Percentiles rank a stretch among this genome's conserved stretches.
Evolutionary conservation across 345 rosid genomes (phyloP).

Genomic region (Moringa oleifera): DNA sequence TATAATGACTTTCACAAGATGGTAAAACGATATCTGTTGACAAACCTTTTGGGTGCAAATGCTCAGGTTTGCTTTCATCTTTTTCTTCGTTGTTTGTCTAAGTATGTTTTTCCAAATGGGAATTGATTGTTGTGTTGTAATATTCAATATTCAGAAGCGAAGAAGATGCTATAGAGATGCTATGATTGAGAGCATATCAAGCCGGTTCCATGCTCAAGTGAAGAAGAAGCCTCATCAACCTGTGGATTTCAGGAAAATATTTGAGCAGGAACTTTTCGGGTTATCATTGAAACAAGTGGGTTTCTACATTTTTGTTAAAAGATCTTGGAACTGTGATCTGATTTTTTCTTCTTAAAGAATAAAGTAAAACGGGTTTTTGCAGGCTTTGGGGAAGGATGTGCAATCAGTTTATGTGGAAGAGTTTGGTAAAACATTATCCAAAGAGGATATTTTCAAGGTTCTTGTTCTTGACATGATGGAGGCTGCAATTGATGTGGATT

Average conservation of each 20-base stretch:
- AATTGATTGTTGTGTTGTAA: neutral
- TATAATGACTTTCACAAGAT: conserved; percentile 70
- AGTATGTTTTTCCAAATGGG: neutral
- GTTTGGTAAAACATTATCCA: conserved; percentile 51
- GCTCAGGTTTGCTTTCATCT: conserved; percentile 56
- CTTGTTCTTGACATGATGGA: conserved; percentile 73
- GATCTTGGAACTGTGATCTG: neutral
- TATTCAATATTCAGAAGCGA: conserved; percentile 38
- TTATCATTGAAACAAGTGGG: conserved; percentile 68
- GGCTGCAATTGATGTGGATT: conserved; percentile 80
- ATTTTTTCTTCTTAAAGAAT: neutral
- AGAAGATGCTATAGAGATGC: conserved; percentile 51
- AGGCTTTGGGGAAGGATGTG: conserved; percentile 66
- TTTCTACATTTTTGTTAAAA: neutral
- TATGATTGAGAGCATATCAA: conserved; percentile 46
- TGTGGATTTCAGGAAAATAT: conserved; percentile 68
- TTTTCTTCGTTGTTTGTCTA: neutral
- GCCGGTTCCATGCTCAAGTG: conserved; percentile 33
- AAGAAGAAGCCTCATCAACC: conserved; percentile 32
- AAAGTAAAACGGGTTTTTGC: conserved; percentile 1
- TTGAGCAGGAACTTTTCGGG: conserved; percentile 70
- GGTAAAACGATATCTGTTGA: conserved; percentile 48
- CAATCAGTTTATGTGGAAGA: conserved; percentile 63
- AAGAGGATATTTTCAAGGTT: conserved; percentile 42
- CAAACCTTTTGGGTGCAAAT: conserved; percentile 51